Evolutionary conservation across 2,329 filamentous ascomycete genomes (phyloP), one percentile per base, ranked within the genome.

Genomic region (Beauveria australis): DNA sequence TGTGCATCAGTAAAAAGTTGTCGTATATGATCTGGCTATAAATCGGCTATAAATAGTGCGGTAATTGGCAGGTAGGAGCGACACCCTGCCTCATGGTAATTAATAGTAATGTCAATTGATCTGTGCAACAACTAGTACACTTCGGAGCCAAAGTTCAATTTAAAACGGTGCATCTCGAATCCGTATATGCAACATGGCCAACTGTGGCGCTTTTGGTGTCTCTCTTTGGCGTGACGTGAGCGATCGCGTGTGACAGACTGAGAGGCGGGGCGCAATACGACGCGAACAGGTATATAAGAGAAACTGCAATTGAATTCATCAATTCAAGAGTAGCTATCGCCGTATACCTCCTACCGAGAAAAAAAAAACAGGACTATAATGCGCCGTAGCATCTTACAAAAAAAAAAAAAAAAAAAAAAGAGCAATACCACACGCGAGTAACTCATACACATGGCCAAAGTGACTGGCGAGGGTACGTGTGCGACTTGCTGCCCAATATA

Each of bases 401-500:
- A 28, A 9, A 9, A 22, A 22, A 22, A 28, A 28, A 16, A 8
- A 28, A 9, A 9, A 22, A 22, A 22, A 22, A 22, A 22, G 22
- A 24, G 8, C 18, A 40, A 9, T 40, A 47, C 26, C 14, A 24
- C 46, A 46, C 1, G 26, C 28, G 7, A 22, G 28, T 19, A 59
- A 26, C 28, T 48, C 57, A 37, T 26, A 7, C 28, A 59, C 40
- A 41, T 59, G 48, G 37, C 19, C 49, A 16, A 58, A 49, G 28
- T n/a, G 8, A 19, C 14, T 8, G 40, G 18, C 26, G 16, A 12
- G 40, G 48, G 9, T 44, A 9, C 24, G 14, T 37, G 19, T 40
- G 18, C n/a, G 44, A 51, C 24, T 59, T 47, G 48, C 48, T 47
- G 57, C 57, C 57, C 57, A 59, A 59, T 53, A 16, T 37, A 12